A percentile compares a stretch with the other conserved stretches of the same genome.
phyloP scores from a whole-genome alignment of 2,329 filamentous ascomycete genomes.

The Aspergillus pseudoglaucus region DNA sequence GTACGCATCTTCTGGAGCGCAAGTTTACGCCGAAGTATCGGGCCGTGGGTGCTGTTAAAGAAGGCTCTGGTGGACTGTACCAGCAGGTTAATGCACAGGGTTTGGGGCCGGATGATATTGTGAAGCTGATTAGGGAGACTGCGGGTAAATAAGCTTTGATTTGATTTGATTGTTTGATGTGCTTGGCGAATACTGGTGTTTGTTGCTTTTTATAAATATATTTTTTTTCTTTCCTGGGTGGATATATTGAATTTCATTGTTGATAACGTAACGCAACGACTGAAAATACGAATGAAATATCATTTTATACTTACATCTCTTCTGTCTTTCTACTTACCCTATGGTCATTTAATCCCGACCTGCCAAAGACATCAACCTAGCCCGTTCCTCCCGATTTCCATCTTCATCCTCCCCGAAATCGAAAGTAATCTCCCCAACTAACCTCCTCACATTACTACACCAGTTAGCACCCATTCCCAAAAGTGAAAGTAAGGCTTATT shows the following conservation, averaged over 20 bases:
- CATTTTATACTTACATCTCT: no score
- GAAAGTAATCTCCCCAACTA: slow-evolving; percentile 29
- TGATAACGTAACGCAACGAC: no score
- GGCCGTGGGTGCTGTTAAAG: slow-evolving; percentile 32
- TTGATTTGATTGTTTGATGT: background rate
- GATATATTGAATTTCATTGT: no score
- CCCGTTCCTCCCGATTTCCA: slow-evolving; percentile 5
- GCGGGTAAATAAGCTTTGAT: slow-evolving; percentile 9
- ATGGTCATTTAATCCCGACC: background rate
- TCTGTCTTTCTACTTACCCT: no score
- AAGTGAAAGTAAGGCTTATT: background rate
- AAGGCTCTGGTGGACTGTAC: slow-evolving; percentile 33
- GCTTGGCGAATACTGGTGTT: no score
- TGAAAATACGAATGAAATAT: no score
- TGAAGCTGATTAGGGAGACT: slow-evolving; percentile 22
- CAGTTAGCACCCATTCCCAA: slow-evolving; percentile 3
- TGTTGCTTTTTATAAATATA: no score
- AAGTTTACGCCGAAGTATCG: slow-evolving; percentile 33
- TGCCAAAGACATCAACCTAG: slow-evolving; percentile 6
- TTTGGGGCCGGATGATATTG: slow-evolving; percentile 29
- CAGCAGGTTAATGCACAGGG: slow-evolving; percentile 35
- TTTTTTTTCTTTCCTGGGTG: no score
- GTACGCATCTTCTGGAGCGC: slow-evolving; percentile 31
- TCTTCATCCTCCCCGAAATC: slow-evolving; percentile 12
- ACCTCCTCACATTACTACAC: slow-evolving; percentile 20